Evolutionary conservation across 2,329 filamentous ascomycete genomes (phyloP).

Genomic region (Talaromyces amestolkiae): DNA sequence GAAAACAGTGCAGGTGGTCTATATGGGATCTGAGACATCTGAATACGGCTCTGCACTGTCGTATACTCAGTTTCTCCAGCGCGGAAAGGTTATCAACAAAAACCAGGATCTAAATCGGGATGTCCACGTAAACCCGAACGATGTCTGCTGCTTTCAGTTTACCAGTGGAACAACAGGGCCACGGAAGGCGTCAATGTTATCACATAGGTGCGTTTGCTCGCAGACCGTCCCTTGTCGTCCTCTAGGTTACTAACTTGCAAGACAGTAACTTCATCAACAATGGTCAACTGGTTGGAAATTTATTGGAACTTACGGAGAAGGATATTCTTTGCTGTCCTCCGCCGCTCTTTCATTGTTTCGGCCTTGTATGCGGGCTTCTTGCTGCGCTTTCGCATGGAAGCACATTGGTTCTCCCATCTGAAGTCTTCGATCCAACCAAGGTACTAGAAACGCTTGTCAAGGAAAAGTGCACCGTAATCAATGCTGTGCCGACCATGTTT

Average conservation of each 20-base stretch:
- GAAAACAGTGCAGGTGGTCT: no score
- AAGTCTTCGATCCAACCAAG: conserved; percentile 50
- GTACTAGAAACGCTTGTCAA: conserved; percentile 61
- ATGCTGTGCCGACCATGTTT: conserved; percentile 76
- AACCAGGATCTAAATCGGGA: background rate
- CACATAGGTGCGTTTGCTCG: conserved; percentile 52
- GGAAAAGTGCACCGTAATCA: conserved; percentile 64
- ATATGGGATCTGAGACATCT: no score
- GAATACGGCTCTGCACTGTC: no score
- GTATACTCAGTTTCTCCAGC: no score
- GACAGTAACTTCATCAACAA: background rate
- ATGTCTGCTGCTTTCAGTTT: conserved; percentile 59
- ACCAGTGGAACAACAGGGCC: conserved; percentile 64
- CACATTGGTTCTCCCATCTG: conserved; percentile 67
- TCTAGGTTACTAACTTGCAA: no score
- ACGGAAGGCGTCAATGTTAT: conserved; percentile 67
- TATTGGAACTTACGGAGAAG: conserved; percentile 59
- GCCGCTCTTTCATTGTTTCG: conserved; percentile 76
- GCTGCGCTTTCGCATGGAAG: conserved; percentile 65
- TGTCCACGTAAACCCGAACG: conserved; percentile 46
- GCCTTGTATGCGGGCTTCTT: conserved; percentile 67
- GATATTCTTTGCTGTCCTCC: conserved; percentile 72
- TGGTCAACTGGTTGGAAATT: conserved; percentile 57
- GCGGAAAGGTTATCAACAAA: background rate
- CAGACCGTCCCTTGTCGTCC: no score